Base-by-base conservation (phyloP, 805 yeast species). In the Starmera amethionina region DNA sequence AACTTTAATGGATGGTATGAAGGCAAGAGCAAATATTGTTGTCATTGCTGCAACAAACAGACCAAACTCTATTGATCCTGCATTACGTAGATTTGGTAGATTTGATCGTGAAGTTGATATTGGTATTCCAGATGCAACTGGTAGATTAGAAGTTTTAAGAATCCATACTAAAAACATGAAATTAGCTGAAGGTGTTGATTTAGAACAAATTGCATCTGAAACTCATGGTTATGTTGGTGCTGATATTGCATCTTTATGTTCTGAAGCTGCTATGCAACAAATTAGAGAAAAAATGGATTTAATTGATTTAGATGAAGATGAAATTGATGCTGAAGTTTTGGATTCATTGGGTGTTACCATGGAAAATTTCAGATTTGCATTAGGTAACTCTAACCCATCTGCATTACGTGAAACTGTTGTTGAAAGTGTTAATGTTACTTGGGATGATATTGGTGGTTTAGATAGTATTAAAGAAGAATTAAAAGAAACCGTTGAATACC, bases 201-300 rank as follows among this genome's bases (percentile, higher is more conserved):
- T 93, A 55, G 98, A 93, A 71, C 75, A 90, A 33, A 83, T 93
- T 60, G 97, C 98, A 13, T 71, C 94, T 22, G 98, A 93, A 69
- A 93, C 98, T 32, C 99, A 94, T 61, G 99, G 99, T 71, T 93
- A 89, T 59, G 99, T 93, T 44, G 99, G 99, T 72, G 96, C 97
- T 38, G 99, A 93, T 77, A 72, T 93, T 56, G 98, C 98, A 2
- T 89, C 97, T 8, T 73, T 93, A 58, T 93, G 98, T 74, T 88
- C 97, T n/a, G 99, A 94, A 70, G 98, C 98, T 49, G 99, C 98
- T 44, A 93, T 93, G 98, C 98, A 93, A 74, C 98, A 94, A 72
- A 93, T 93, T 59, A 86, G 98, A 68, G 99, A 93, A 69, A 93
- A 93, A 78, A 89, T 93, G 97, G 98, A 93, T 58, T 72, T 93